Percentiles rank a stretch among this genome's conserved stretches.
Conservation (phyloP, 2,329 filamentous ascomycete genomes). For the Dactylellina leptospora region DNA sequence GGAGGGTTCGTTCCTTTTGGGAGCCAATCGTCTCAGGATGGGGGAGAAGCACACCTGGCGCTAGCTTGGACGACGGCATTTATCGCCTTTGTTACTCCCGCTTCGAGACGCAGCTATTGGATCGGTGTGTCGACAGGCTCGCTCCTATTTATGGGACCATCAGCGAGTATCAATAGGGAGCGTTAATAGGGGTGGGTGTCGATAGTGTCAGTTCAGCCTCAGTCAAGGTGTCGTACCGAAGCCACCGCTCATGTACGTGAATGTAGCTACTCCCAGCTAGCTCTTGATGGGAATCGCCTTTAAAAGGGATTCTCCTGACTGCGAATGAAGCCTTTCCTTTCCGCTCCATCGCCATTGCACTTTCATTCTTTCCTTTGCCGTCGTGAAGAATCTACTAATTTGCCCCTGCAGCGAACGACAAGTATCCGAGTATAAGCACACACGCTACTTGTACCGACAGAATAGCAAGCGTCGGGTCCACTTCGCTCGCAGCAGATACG, state of each 20-base stretch:
- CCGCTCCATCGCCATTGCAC: not conserved
- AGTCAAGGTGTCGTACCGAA: slow-evolving; percentile 13
- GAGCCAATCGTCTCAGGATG: slow-evolving; percentile 41
- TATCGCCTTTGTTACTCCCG: slow-evolving; percentile 38
- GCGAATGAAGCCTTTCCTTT: not conserved
- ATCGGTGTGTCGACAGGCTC: slow-evolving; percentile 19
- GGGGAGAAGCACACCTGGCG: slow-evolving; percentile 4
- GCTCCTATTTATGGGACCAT: slow-evolving; percentile 34
- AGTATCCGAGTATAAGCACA: not conserved
- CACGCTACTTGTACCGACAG: not conserved
- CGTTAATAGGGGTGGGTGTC: slow-evolving; percentile 24
- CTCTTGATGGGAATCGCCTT: not conserved
- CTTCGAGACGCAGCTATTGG: slow-evolving; percentile 40
- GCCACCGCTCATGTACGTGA: not conserved
- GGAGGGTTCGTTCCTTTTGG: slow-evolving; percentile 38
- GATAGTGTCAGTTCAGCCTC: slow-evolving; percentile 33
- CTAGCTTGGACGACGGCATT: slow-evolving; percentile 22
- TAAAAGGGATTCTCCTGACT: slow-evolving; percentile 18
- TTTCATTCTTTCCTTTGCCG: not conserved
- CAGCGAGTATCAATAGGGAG: no score
- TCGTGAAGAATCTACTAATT: slow-evolving; percentile 20
- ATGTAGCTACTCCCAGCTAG: not conserved
- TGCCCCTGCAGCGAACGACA: slow-evolving; percentile 48
- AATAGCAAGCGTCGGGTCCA: slow-evolving; percentile 28
- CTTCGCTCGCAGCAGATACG: slow-evolving; percentile 4